Percentiles rank a stretch among this genome's conserved stretches.
phyloP scores from a whole-genome alignment of 352 stramenopile species.

The Globisporangium nodosum region DNA sequence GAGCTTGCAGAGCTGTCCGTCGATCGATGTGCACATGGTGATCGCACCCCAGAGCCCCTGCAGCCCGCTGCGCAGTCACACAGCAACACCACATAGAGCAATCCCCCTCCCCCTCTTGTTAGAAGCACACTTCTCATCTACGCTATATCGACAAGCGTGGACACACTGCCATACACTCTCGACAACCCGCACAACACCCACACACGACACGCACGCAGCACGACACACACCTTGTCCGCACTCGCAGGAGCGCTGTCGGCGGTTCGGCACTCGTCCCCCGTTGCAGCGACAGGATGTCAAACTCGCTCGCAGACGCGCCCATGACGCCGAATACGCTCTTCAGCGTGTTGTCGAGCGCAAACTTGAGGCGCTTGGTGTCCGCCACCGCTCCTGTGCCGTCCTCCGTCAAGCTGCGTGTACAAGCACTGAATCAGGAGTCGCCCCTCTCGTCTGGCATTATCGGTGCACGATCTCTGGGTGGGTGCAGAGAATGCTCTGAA shows the following conservation, averaged over 20 bases:
- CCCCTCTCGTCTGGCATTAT: too few relatives aligned
- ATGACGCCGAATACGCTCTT: slow-evolving; percentile 66
- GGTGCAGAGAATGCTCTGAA: not conserved
- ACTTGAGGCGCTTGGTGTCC: slow-evolving; percentile 67
- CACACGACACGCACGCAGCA: too few relatives aligned
- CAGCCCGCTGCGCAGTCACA: slow-evolving; percentile 26
- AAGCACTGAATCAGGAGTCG: not conserved
- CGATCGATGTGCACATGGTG: slow-evolving; percentile 68
- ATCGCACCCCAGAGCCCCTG: slow-evolving; percentile 57
- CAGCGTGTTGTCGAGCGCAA: slow-evolving; percentile 63
- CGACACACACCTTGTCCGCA: slow-evolving; percentile 36
- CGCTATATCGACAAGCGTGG: too few relatives aligned
- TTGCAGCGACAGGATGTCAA: slow-evolving; percentile 49
- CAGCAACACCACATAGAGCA: too few relatives aligned
- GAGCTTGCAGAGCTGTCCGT: slow-evolving; percentile 28
- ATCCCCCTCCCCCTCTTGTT: too few relatives aligned
- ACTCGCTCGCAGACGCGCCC: slow-evolving; percentile 52
- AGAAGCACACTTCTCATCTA: too few relatives aligned
- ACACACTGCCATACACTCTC: too few relatives aligned
- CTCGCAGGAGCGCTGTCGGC: slow-evolving; percentile 48
- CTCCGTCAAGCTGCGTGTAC: slow-evolving; percentile 38
- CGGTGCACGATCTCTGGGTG: too few relatives aligned
- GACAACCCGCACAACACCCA: not conserved
- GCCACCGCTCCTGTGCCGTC: slow-evolving; percentile 26
- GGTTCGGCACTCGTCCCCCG: slow-evolving; percentile 25